Percentiles rank a stretch among this genome's conserved stretches.
Evolutionary conservation across 176 grass and related monocot genomes (phyloP).

Genomic region (Hyparrhenia diplandra): DNA sequence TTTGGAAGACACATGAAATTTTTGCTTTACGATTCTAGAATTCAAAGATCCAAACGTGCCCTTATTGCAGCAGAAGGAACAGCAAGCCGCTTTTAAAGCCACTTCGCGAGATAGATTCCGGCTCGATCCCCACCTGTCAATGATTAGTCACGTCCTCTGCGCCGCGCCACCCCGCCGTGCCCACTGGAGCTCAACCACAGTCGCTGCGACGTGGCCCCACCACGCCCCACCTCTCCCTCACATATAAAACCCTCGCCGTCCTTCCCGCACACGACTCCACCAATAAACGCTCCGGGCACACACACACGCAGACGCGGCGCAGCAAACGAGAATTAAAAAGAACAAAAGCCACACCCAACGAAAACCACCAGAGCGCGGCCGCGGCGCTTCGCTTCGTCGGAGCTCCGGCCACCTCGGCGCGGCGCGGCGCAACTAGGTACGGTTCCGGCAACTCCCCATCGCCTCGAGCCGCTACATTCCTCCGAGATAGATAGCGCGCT

Average conservation of each 20-base stretch:
- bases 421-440: slow-evolving; percentile 3
- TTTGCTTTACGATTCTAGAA: no score
- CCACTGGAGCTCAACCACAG: neutral
- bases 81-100: no score
- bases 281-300: neutral
- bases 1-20: no score
- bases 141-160: neutral
- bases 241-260: neutral
- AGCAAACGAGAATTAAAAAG: neutral
- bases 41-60: no score
- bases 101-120: no score
- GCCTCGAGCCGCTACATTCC: neutral
- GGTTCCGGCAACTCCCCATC: neutral
- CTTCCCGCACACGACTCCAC: neutral
- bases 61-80: no score
- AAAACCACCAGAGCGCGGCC: neutral
- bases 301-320: neutral
- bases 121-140: no score
- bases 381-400: neutral
- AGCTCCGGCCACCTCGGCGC: neutral
- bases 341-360: neutral
- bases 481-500: neutral
- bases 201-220: neutral
- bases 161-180: neutral
- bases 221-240: neutral